These are phyloP conservation scores for Kodamaea hsintzibuensis DNA, from an alignment of 805 yeast genomes.

Conservation along the genomic window DNA sequence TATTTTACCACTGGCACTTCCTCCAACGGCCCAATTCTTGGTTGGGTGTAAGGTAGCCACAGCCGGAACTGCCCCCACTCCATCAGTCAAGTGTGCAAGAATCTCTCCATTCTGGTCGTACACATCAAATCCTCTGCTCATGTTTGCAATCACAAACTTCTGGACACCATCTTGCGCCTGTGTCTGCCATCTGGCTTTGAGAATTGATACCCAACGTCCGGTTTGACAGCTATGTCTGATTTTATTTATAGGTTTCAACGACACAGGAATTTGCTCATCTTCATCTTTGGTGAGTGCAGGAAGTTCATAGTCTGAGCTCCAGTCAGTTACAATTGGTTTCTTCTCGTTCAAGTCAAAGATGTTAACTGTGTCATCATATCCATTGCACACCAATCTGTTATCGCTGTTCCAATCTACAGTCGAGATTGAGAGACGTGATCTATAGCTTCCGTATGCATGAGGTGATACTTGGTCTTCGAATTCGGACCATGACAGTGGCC, in stretches of 20 bases:
- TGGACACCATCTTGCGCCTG: slow-evolving; percentile 69
- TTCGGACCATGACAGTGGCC: slow-evolving; percentile 54
- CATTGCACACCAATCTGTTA: slow-evolving; percentile 80
- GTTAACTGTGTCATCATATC: slow-evolving; percentile 84
- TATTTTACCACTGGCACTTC: slow-evolving; percentile 90
- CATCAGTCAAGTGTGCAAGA: slow-evolving; percentile 68
- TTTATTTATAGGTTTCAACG: slow-evolving; percentile 59
- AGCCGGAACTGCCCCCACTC: slow-evolving; percentile 91
- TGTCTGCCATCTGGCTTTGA: slow-evolving; percentile 85
- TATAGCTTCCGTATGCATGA: slow-evolving; percentile 57
- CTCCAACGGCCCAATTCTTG: slow-evolving; percentile 89
- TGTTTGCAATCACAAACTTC: slow-evolving; percentile 88
- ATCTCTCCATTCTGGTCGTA: slow-evolving; percentile 76
- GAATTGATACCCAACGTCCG: slow-evolving; percentile 94
- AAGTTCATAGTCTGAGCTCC: slow-evolving; percentile 21
- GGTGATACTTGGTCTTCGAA: slow-evolving; percentile 50
- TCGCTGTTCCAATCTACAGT: slow-evolving; percentile 79
- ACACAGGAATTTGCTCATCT: slow-evolving; percentile 29
- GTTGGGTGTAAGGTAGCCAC: slow-evolving; percentile 82
- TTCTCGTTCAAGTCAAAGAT: slow-evolving; percentile 56
- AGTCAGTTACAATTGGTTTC: slow-evolving; percentile 24
- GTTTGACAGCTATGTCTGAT: slow-evolving; percentile 92
- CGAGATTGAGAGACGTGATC: slow-evolving; percentile 78
- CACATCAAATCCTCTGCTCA: slow-evolving; percentile 85
- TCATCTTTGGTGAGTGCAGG: slow-evolving; percentile 15